Conservation (phyloP, 805 yeast genomes). For the Suhomyces canberraensis region DNA sequence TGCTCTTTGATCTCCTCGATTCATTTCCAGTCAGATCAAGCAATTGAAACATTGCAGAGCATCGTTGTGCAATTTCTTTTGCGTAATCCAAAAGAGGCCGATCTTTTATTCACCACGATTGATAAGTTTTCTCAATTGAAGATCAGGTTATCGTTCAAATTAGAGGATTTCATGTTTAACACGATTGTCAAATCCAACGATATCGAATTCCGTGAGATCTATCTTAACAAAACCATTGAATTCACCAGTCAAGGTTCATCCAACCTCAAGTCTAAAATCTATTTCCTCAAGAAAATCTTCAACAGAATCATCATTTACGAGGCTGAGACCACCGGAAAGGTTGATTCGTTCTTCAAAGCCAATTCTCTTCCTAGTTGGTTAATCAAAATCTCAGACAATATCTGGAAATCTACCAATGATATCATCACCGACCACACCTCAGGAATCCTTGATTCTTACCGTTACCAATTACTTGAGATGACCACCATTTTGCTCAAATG, state of each 20-base stretch:
- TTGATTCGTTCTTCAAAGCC: conserved; percentile 44
- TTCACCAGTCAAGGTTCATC: conserved; percentile 45
- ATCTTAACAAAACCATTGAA: conserved; percentile 50
- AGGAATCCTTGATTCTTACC: conserved; percentile 68
- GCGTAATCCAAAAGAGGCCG: conserved; percentile 21
- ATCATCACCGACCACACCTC: conserved; percentile 51
- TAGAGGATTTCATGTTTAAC: conserved; percentile 58
- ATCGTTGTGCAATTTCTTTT: conserved; percentile 29
- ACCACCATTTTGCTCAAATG: conserved; percentile 73
- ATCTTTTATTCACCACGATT: conserved; percentile 28
- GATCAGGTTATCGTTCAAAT: conserved; percentile 41
- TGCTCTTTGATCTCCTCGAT: conserved; percentile 53
- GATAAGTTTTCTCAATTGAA: conserved; percentile 42
- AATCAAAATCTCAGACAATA: conserved; percentile 51
- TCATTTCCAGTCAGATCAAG: conserved; percentile 70
- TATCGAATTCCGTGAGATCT: conserved; percentile 43
- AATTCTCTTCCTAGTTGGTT: conserved; percentile 56
- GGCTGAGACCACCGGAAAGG: conserved; percentile 45
- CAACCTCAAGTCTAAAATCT: conserved; percentile 53
- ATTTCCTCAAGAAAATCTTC: conserved; percentile 53
- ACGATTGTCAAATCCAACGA: conserved; percentile 53
- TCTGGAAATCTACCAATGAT: conserved; percentile 72
- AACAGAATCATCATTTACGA: conserved; percentile 66
- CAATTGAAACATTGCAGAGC: conserved; percentile 58
- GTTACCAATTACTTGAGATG: conserved; percentile 76